Base-by-base conservation (phyloP, 179 eudicot species). In the Sideroxylon spinosum region DNA sequence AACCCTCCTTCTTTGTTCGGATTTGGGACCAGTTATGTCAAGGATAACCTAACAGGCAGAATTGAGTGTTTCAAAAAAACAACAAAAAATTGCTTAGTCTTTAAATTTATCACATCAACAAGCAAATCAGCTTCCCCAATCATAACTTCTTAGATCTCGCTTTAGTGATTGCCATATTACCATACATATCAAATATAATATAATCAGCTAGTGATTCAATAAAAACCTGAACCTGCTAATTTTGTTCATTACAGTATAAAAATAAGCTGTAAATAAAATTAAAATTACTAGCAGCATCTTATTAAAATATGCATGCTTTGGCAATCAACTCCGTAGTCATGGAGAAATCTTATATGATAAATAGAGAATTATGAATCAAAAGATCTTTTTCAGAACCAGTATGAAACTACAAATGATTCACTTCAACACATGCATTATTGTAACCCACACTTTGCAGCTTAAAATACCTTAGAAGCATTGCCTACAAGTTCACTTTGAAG, bases 391-490 rank as follows among this genome's bases (percentile, higher is more conserved):
- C 2, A 59, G 52, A 61, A 44, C 22, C 23, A 60, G 16, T 23
- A 22, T 46, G 6, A 14, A 61, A 22, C 68, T 49, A 61, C 26
- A 49, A 49, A 49, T 19, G 6, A 14, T 11, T 3, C 17, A 20
- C 49, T 22, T 23, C 6, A 2, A 53, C 57, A 28, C 29, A 55
- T 59, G 60, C 66, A 63, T 20, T 61, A 23, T 52, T 46, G 19
- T 17, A 44, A 57, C 23, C 25, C 4, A n/a, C 12, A 63, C 14
- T 64, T 7, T 9, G 13, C 50, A 59, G 8, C 23, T 65, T 48
- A 25, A 70, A 59, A 25, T 80, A 87, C 89, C 90, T 87, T 87
- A 71, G 90, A 83, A 83, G 88, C 90, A 85, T 87, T 87, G 72
- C 81, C 90, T 60, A 87, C 88, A 55, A 85, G 84, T 74, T 81